phyloP scores from a whole-genome alignment of 768 basidiomycete species.

The Leccinum arenicola region DNA sequence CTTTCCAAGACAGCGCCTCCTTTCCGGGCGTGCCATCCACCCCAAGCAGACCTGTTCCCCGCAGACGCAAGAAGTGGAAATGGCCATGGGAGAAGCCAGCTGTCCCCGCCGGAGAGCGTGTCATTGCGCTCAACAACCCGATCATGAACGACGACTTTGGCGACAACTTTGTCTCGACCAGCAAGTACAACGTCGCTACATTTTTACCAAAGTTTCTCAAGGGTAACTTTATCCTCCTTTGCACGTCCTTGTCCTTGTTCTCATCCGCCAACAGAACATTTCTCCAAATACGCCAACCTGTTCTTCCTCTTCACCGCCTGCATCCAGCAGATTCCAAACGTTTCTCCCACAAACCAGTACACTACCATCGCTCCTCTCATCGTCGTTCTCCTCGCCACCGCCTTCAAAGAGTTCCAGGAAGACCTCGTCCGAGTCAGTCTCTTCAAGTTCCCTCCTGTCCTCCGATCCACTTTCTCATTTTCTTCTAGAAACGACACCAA shows the following conservation, averaged over 20 bases:
- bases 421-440: conserved; percentile 53
- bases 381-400: conserved; percentile 87
- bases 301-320: conserved; percentile 98
- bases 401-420: conserved; percentile 94
- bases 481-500: conserved; percentile 86
- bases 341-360: conserved; percentile 93
- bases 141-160: conserved; percentile 62
- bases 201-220: conserved; percentile 92
- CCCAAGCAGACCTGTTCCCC: conserved; percentile 15
- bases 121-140: conserved; percentile 80
- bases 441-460: not conserved
- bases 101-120: conserved; percentile 66
- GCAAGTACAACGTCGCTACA: conserved; percentile 87
- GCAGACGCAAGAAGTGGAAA: conserved; percentile 48
- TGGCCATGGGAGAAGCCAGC: conserved; percentile 83
- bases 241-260: not conserved
- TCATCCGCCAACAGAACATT: conserved; percentile 68
- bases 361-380: conserved; percentile 93
- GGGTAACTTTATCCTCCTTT: conserved; percentile 51
- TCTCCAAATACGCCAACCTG: conserved; percentile 96
- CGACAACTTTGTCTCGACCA: conserved; percentile 87
- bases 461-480: conserved; percentile 1
- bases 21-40: conserved; percentile 33
- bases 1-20: conserved; percentile 43
- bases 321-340: conserved; percentile 97